These are phyloP conservation scores for Salix arbutifolia DNA, from an alignment of 345 rosid species.

Conservation along the genomic window DNA sequence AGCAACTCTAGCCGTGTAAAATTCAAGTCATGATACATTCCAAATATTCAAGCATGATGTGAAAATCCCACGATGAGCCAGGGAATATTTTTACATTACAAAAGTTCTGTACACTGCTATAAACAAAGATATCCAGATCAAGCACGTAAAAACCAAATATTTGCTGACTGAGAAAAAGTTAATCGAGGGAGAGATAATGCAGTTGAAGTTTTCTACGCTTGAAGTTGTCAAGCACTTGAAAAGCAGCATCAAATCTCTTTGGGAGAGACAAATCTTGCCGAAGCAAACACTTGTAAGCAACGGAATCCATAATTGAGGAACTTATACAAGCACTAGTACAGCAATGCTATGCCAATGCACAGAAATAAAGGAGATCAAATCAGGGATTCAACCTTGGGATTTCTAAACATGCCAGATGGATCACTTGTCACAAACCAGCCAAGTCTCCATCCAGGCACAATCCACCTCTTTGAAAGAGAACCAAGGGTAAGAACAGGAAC, in stretches of 20 bases:
- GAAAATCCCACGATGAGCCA: not conserved
- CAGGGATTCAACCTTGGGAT: conserved; percentile 57
- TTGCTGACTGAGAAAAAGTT: not conserved
- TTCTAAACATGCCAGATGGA: conserved; percentile 64
- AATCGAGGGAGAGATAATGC: not conserved
- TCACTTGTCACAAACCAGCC: conserved; percentile 88
- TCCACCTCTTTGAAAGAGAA: conserved; percentile 94
- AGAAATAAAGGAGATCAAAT: not conserved
- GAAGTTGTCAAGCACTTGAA: too few relatives aligned
- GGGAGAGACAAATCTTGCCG: not conserved
- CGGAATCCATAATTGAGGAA: not conserved
- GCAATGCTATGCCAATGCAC: not conserved
- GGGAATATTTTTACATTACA: not conserved
- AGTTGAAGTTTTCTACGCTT: not conserved
- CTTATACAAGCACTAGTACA: not conserved
- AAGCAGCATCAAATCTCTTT: not conserved
- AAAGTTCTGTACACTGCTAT: not conserved
- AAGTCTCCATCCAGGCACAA: conserved; percentile 95
- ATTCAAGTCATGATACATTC: not conserved
- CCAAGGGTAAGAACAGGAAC: conserved; percentile 93
- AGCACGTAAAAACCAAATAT: not conserved
- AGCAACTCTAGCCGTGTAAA: not conserved
- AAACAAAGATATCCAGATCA: not conserved
- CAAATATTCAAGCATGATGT: not conserved
- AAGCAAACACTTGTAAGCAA: not conserved